Conservation (phyloP, 805 yeast genomes). For the Yamadazyma kitorensis region DNA sequence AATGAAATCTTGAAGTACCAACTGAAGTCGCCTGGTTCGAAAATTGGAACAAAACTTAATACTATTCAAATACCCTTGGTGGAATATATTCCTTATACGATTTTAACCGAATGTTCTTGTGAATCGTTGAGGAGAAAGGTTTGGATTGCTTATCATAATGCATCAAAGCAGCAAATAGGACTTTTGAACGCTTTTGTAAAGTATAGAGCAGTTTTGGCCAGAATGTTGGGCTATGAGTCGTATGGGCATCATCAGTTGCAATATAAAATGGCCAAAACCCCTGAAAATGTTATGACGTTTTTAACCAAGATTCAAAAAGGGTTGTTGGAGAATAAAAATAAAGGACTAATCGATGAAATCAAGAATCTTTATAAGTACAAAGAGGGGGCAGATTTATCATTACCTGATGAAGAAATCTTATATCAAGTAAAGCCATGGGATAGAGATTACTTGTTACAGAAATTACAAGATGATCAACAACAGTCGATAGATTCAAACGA, state of each 20-base stretch:
- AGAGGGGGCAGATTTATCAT: conserved; percentile 10
- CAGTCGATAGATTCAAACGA: conserved; percentile 27
- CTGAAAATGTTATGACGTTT: conserved; percentile 72
- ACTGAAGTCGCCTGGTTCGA: conserved; percentile 18
- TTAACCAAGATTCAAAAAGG: conserved; percentile 54
- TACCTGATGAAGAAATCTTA: conserved; percentile 32
- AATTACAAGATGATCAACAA: conserved; percentile 13
- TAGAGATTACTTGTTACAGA: conserved; percentile 57
- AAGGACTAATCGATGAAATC: conserved; percentile 59
- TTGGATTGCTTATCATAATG: conserved; percentile 73
- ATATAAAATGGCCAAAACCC: conserved; percentile 86
- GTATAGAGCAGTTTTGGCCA: conserved; percentile 68
- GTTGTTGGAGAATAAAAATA: conserved; percentile 29
- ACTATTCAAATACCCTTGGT: conserved; percentile 35
- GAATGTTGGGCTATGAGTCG: conserved; percentile 64
- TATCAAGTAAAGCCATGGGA: conserved; percentile 82
- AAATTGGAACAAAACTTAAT: conserved; percentile 1
- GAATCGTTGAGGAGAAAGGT: conserved; percentile 59
- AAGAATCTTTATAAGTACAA: conserved; percentile 39
- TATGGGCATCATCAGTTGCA: conserved; percentile 79
- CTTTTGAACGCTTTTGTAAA: conserved; percentile 58
- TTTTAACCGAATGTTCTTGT: conserved; percentile 57
- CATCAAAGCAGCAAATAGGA: conserved; percentile 59
- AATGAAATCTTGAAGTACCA: conserved; percentile 26
- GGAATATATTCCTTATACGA: conserved; percentile 62